phyloP scores from a whole-genome alignment of 352 stramenopile species.

The Globisporangium perplexum region DNA sequence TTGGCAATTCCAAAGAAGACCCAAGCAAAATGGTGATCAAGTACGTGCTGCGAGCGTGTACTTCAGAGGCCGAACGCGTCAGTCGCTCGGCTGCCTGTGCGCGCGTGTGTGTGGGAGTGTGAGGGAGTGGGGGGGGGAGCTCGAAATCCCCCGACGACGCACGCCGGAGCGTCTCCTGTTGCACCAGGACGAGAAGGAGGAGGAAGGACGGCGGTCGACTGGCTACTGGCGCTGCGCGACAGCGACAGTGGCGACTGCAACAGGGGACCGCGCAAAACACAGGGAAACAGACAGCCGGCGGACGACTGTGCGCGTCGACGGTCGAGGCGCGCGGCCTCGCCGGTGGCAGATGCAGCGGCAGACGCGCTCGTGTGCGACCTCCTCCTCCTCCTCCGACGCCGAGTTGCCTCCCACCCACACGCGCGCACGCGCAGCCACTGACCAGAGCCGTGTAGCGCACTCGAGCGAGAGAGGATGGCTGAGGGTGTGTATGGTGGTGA shows the following conservation, averaged over 20 bases:
- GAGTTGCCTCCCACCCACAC: too few species aligned
- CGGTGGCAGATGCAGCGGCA: background rate
- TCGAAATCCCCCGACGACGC: too few species aligned
- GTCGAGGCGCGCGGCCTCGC: too few species aligned
- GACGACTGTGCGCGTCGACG: too few species aligned
- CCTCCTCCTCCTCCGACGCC: background rate
- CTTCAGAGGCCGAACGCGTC: background rate
- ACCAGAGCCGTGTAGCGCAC: background rate
- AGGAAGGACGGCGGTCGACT: background rate
- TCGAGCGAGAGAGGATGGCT: background rate
- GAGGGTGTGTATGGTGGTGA: background rate
- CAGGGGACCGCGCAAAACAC: background rate
- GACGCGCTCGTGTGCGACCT: background rate
- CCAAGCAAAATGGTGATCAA: constrained; percentile 89
- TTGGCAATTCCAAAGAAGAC: constrained; percentile 87
- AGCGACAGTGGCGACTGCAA: too few species aligned
- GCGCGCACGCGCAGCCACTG: background rate
- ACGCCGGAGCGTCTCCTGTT: too few species aligned
- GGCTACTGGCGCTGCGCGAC: background rate
- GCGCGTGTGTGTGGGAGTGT: too few species aligned
- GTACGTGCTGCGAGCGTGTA: constrained; percentile 41
- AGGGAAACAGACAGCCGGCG: background rate
- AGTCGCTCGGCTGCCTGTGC: too few species aligned
- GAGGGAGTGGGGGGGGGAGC: too few species aligned
- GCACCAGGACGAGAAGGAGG: background rate